Percentiles rank a stretch among this genome's conserved stretches.
Evolutionary conservation across 2,329 filamentous ascomycete species (phyloP).

Genomic region (Fusarium stilboides): DNA sequence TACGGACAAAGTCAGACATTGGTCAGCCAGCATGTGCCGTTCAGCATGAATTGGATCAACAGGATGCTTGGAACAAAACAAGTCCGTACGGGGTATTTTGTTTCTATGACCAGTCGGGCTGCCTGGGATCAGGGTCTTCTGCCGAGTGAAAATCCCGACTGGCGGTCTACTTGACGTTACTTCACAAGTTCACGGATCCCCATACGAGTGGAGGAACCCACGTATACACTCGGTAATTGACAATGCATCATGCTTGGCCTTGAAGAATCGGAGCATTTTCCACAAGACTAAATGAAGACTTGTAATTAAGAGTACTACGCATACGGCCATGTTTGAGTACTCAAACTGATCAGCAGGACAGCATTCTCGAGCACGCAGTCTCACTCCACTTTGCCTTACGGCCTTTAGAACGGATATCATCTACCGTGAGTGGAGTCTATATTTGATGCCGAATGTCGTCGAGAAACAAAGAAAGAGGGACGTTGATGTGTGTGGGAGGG

Average conservation of each 20-base stretch:
- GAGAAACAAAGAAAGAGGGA: slow-evolving; percentile 6
- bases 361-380: slow-evolving; percentile 9
- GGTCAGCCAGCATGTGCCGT: slow-evolving; percentile 36
- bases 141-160: slow-evolving; percentile 43
- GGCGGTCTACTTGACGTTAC: slow-evolving; percentile 40
- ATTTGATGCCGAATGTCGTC: slow-evolving; percentile 22
- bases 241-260: slow-evolving; percentile 17
- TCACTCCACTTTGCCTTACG: slow-evolving; percentile 14
- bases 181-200: slow-evolving; percentile 21
- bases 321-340: slow-evolving; percentile 13
- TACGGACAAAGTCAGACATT: slow-evolving; percentile 35
- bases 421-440: slow-evolving; percentile 18
- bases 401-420: slow-evolving; percentile 14
- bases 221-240: slow-evolving; percentile 34
- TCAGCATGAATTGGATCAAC: slow-evolving; percentile 21
- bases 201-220: slow-evolving; percentile 29
- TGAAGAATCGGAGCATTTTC: slow-evolving; percentile 32
- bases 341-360: slow-evolving; percentile 6
- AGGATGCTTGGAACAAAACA: slow-evolving; percentile 20
- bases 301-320: slow-evolving; percentile 15
- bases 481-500: slow-evolving; percentile 13
- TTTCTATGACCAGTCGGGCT: slow-evolving; percentile 13
- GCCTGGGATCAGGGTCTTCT: slow-evolving; percentile 36
- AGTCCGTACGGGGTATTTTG: slow-evolving; percentile 11
- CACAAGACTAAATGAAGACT: slow-evolving; percentile 19